These are phyloP conservation scores for Cutaneotrichosporon dermatis DNA, from an alignment of 1,284 basidiomycete genomes.

Conservation along the genomic window DNA sequence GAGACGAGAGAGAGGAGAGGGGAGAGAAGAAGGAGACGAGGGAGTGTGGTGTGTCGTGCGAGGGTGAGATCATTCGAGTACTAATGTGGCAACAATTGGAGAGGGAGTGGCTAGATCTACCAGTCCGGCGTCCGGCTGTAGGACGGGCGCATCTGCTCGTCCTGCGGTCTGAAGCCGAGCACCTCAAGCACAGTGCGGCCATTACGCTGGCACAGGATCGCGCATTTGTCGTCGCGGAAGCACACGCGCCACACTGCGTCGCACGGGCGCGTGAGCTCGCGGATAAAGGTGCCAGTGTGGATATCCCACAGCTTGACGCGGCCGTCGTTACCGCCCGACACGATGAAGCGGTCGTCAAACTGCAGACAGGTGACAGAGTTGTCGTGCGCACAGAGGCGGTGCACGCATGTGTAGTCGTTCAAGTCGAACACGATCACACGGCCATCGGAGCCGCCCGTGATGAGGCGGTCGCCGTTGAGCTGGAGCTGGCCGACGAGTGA, in stretches of 20 bases:
- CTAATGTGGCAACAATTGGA: too few relatives aligned
- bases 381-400: constrained; percentile 66
- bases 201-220: constrained; percentile 74
- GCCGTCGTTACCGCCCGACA: constrained; percentile 77
- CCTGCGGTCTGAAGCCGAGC: constrained; percentile 44
- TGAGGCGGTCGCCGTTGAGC: constrained; percentile 67
- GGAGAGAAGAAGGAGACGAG: not conserved
- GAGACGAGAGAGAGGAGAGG: too few relatives aligned
- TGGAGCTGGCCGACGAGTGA: constrained; percentile 92
- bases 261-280: constrained; percentile 69
- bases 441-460: constrained; percentile 90
- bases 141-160: constrained; percentile 13
- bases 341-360: constrained; percentile 69
- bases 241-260: constrained; percentile 86
- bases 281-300: constrained; percentile 62
- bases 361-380: constrained; percentile 87
- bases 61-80: too few relatives aligned
- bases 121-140: constrained; percentile 15
- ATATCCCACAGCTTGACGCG: constrained; percentile 81
- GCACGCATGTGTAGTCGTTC: constrained; percentile 53
- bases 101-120: not conserved
- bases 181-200: constrained; percentile 89
- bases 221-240: constrained; percentile 71
- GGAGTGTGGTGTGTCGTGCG: not conserved
- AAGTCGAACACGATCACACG: constrained; percentile 86